A percentile compares a stretch with the other conserved stretches of the same genome.
Conservation (phyloP, 2,329 filamentous ascomycete species). For the Curvularia verruculosa region DNA sequence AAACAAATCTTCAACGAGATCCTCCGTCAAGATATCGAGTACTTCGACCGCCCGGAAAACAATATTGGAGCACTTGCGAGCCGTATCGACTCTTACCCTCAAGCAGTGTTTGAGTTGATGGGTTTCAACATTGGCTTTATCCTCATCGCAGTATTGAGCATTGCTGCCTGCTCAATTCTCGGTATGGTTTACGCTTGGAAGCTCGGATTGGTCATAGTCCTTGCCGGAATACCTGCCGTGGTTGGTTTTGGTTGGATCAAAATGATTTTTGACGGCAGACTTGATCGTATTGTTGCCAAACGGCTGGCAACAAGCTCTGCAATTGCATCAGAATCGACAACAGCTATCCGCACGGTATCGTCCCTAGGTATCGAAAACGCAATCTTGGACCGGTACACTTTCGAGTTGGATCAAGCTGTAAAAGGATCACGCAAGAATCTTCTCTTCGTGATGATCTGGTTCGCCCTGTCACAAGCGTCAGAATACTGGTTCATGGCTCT, state of each 20-base stretch:
- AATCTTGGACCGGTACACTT: constrained; percentile 66
- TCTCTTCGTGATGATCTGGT: constrained; percentile 58
- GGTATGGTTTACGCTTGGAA: constrained; percentile 23
- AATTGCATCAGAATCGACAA: constrained; percentile 34
- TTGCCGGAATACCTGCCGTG: constrained; percentile 11
- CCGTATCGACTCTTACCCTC: constrained; percentile 53
- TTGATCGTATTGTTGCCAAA: constrained; percentile 56
- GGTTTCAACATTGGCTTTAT: constrained; percentile 21
- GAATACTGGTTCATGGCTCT: constrained; percentile 79
- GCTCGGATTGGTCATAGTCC: constrained; percentile 17
- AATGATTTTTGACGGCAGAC: constrained; percentile 72
- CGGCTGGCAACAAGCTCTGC: constrained; percentile 74
- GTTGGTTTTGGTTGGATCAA: constrained; percentile 62
- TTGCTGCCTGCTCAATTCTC: constrained; percentile 16
- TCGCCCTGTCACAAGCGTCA: constrained; percentile 79
- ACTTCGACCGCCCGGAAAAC: constrained; percentile 88
- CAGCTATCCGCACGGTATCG: constrained; percentile 82
- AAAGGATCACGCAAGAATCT: constrained; percentile 15
- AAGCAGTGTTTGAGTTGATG: constrained; percentile 50
- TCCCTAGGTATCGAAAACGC: constrained; percentile 76
- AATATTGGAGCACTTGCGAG: constrained; percentile 81
- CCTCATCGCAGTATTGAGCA: constrained; percentile 13
- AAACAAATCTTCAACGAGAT: constrained; percentile 18
- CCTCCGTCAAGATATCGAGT: constrained; percentile 85
- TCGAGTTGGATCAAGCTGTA: constrained; percentile 63